phyloP scores from a whole-genome alignment of 2,329 filamentous ascomycete species.

The Metarhizium rileyi region DNA sequence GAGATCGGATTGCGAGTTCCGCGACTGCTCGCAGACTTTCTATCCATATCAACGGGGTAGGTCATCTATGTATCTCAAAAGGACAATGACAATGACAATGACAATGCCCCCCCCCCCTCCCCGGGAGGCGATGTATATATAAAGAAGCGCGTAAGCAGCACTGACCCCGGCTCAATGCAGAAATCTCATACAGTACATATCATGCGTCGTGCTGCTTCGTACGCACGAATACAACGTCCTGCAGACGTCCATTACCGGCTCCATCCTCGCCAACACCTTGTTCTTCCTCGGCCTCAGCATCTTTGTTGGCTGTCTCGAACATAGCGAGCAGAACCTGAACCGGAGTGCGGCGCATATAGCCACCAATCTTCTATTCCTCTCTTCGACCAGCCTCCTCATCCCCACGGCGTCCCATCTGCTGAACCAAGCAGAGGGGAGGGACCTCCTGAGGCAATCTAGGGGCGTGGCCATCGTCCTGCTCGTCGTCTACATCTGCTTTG shows the following conservation, averaged over 20 bases:
- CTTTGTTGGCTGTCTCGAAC: background rate
- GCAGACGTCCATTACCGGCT: background rate
- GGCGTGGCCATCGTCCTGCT: background rate
- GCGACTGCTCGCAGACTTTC: background rate
- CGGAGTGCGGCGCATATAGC: background rate
- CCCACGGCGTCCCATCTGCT: background rate
- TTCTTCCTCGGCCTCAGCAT: background rate
- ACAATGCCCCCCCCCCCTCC: too few relatives aligned
- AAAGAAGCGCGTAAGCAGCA: too few relatives aligned
- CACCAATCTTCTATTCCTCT: background rate
- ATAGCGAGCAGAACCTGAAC: background rate
- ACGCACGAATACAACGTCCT: background rate
- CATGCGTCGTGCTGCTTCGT: background rate
- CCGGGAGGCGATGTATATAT: too few relatives aligned
- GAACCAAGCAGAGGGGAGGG: background rate
- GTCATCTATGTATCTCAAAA: too few relatives aligned
- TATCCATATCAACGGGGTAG: background rate
- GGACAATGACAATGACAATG: too few relatives aligned
- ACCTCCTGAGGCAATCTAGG: background rate
- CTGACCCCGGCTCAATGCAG: background rate
- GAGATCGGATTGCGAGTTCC: background rate
- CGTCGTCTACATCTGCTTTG: background rate
- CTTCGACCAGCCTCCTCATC: background rate
- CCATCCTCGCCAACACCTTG: background rate
- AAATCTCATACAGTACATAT: slow-evolving; percentile 1